These are phyloP conservation scores for Pisolithus tinctorius DNA, from an alignment of 768 basidiomycete species.

Conservation along the genomic window DNA sequence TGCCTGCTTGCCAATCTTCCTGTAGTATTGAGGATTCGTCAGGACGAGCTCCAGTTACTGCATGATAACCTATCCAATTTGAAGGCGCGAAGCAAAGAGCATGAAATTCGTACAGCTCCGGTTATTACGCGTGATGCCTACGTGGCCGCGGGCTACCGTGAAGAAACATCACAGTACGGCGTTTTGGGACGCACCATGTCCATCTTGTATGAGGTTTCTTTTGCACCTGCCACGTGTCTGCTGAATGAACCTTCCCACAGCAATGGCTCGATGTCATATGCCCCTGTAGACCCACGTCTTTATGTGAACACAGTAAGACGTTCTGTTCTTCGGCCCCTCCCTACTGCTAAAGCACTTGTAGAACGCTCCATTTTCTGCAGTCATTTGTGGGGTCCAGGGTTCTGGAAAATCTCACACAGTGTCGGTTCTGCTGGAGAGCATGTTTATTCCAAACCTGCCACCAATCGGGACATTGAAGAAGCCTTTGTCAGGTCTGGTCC, in stretches of 20 bases:
- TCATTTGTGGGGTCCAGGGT: conserved; percentile 75
- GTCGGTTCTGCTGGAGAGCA: conserved; percentile 60
- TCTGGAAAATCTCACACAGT: conserved; percentile 73
- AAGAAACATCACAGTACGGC: conserved; percentile 50
- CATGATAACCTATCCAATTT: conserved; percentile 16
- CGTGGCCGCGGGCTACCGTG: conserved; percentile 25
- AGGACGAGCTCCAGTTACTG: conserved; percentile 29
- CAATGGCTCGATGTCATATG: conserved; percentile 24
- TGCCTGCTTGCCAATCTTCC: background rate
- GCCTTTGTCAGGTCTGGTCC: conserved; percentile 54
- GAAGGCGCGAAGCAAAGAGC: conserved; percentile 23
- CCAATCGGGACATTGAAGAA: conserved; percentile 46
- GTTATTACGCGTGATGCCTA: conserved; percentile 48
- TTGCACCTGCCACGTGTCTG: background rate
- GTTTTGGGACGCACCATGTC: conserved; percentile 46
- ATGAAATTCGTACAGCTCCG: conserved; percentile 39
- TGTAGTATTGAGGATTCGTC: background rate
- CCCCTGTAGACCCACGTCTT: conserved; percentile 41
- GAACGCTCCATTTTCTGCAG: conserved; percentile 69
- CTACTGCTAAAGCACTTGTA: conserved; percentile 16
- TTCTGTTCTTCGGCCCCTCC: background rate
- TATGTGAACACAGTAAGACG: conserved; percentile 60
- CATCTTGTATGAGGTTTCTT: conserved; percentile 33
- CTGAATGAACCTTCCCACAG: conserved; percentile 15
- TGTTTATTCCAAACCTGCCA: conserved; percentile 50